A percentile compares a stretch with the other conserved stretches of the same genome.
These are phyloP conservation scores for Clonostachys sp. DNA, from an alignment of 2,329 filamentous ascomycete species.

Conservation along the genomic window DNA sequence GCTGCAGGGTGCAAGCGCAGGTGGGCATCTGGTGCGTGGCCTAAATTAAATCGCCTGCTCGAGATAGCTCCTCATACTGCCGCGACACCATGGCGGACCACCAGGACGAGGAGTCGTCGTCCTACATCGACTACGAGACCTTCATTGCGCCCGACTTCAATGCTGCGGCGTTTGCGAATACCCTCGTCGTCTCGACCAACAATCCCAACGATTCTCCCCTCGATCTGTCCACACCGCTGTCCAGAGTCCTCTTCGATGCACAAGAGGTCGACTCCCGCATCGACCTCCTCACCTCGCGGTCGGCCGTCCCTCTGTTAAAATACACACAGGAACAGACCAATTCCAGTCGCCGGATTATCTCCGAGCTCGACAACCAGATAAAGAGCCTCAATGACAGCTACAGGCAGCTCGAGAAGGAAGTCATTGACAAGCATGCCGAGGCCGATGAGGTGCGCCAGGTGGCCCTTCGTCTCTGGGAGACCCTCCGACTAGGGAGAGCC, in stretches of 20 bases:
- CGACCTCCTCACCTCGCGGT: slow-evolving; percentile 79
- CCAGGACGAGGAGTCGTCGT: slow-evolving; percentile 53
- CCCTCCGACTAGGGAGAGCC: slow-evolving; percentile 69
- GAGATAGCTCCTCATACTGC: too few relatives aligned
- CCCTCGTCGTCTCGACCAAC: slow-evolving; percentile 84
- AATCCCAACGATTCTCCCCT: slow-evolving; percentile 85
- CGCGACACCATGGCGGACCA: too few relatives aligned
- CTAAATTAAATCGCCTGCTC: too few relatives aligned
- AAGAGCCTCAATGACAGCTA: slow-evolving; percentile 79
- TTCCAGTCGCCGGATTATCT: slow-evolving; percentile 67
- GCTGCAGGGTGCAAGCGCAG: too few relatives aligned
- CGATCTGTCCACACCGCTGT: slow-evolving; percentile 90
- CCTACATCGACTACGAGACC: slow-evolving; percentile 93
- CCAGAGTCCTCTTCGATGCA: slow-evolving; percentile 89
- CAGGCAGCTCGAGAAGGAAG: slow-evolving; percentile 78
- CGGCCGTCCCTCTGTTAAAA: slow-evolving; percentile 73
- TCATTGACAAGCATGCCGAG: slow-evolving; percentile 77
- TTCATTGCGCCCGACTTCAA: slow-evolving; percentile 84
- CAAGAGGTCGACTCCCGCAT: slow-evolving; percentile 97
- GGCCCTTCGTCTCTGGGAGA: slow-evolving; percentile 74
- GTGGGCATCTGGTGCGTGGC: too few relatives aligned
- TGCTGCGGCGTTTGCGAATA: slow-evolving; percentile 79
- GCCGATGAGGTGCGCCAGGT: slow-evolving; percentile 79
- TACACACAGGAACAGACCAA: slow-evolving; percentile 72
- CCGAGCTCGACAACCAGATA: slow-evolving; percentile 76